Conservation (phyloP, 2,329 filamentous ascomycete species). For the Cordyceps pruinosa region DNA sequence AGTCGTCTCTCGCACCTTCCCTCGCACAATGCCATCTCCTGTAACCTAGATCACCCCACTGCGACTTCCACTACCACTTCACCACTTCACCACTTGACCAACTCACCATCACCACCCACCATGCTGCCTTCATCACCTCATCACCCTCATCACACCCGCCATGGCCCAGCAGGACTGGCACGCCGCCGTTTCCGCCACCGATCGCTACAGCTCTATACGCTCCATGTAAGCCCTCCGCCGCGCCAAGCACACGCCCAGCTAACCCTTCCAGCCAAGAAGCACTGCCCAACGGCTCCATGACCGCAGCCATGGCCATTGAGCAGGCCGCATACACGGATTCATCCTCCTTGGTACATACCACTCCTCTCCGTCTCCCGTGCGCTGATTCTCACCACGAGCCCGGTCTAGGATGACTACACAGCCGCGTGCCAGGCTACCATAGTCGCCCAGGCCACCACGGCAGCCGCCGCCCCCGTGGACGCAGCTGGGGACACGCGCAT, state of each 20-base stretch:
- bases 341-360: conserved; percentile 45
- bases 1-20: too few species aligned
- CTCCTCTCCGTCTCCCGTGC: background rate
- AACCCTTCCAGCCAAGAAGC: conserved; percentile 23
- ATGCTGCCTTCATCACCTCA: background rate
- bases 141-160: background rate
- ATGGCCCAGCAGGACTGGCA: conserved; percentile 10
- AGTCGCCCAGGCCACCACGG: conserved; percentile 13
- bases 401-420: conserved; percentile 51
- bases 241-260: background rate
- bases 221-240: conserved; percentile 21
- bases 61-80: too few species aligned
- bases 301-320: conserved; percentile 58
- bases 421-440: conserved; percentile 28
- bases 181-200: conserved; percentile 1
- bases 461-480: background rate
- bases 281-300: conserved; percentile 24
- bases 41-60: too few species aligned
- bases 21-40: too few species aligned
- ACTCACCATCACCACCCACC: background rate
- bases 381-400: conserved; percentile 4
- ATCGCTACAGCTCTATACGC: conserved; percentile 8
- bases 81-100: background rate
- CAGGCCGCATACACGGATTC: conserved; percentile 54
- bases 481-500: conserved; percentile 36